phyloP scores from a whole-genome alignment of 495 filamentous ascomycete genomes.

The Hypoxylon fuscum region DNA sequence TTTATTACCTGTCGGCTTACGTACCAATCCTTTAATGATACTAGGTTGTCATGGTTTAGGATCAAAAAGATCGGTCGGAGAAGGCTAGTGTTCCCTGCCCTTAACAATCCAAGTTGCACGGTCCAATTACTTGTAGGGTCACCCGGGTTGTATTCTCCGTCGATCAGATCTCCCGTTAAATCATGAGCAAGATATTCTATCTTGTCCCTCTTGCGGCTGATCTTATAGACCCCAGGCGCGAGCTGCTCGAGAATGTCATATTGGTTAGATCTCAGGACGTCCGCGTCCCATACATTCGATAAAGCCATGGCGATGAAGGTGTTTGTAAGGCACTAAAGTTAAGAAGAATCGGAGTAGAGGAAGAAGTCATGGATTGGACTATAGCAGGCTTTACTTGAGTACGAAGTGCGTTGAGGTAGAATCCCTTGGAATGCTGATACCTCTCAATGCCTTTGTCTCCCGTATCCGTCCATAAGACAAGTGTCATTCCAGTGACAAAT shows the following conservation, averaged over 20 bases:
- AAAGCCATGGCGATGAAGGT: conserved; percentile 3
- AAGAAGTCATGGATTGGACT: conserved; percentile 1
- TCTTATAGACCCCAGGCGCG: conserved; percentile 34
- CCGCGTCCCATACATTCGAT: too few species aligned
- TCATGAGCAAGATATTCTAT: conserved; percentile 39
- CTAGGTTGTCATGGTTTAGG: conserved; percentile 56
- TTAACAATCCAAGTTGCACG: conserved; percentile 20
- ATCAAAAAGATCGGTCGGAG: conserved; percentile 28
- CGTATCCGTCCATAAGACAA: conserved; percentile 17
- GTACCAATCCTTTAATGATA: conserved; percentile 44
- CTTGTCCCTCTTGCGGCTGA: conserved; percentile 29
- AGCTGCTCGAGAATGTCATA: conserved; percentile 39
- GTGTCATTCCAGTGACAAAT: conserved; percentile 35
- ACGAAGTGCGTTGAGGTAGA: background rate
- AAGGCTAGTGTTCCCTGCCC: conserved; percentile 2
- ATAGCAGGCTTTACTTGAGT: conserved; percentile 9
- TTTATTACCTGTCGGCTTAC: conserved; percentile 10
- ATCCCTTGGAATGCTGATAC: conserved; percentile 24
- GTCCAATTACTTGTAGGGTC: too few species aligned
- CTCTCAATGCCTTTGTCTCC: conserved; percentile 40
- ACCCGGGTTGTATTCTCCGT: too few species aligned
- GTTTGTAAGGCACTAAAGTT: background rate
- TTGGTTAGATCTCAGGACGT: background rate
- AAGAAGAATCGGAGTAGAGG: background rate
- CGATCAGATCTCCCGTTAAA: too few species aligned